Evolutionary conservation across 352 stramenopile genomes (phyloP), one percentile per base, ranked within the genome.

Genomic region (Globisporangium nunn): DNA sequence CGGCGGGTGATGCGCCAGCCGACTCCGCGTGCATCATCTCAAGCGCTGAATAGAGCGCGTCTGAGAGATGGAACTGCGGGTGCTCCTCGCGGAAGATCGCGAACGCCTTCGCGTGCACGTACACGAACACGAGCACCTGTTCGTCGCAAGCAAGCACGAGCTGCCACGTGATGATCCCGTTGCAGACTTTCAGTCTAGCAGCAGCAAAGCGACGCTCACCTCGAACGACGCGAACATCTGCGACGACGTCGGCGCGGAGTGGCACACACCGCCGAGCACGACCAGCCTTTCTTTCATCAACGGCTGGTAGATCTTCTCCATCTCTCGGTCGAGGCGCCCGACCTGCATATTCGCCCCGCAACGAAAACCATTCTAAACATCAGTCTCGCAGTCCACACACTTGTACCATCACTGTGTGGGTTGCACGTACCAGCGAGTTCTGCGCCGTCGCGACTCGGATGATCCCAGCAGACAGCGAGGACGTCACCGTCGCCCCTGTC

Each of bases 201-300:
- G 15, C 35, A 14, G 11, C 11, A 39, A 5, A 44, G 8, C 23
- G 31, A 33, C 6, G 43, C 35, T 6, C 61, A 85, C 75, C 44
- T 75, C 52, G 61, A 92, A 92, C 0, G 79, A 82, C 12, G 81
- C 74, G 33, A 92, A 92, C 64, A 88, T 80, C 31, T 81, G 65
- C 30, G 56, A 65, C 2, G 74, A 82, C 30, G 66, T 50, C 1
- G 78, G 79, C 12, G 72, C 55, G 2, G 56, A 49, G n/a, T 78
- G 59, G 30, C 79, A 90, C 15, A 87, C 67, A 10, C 68, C 79
- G 17, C 62, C 65, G 1, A 89, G 58, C 11, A 41, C 63, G 17
- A 88, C 63, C 0, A 92, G 62, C 10, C 65, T 65, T 59, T 74
- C 73, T 43, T 87, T 85, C 62, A 92, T 78, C 17, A 92, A 54